A percentile compares a stretch with the other conserved stretches of the same genome.
These are phyloP conservation scores for Magnolia changhungtana DNA, from an alignment of 164 flowering plant species.

Conservation along the genomic window DNA sequence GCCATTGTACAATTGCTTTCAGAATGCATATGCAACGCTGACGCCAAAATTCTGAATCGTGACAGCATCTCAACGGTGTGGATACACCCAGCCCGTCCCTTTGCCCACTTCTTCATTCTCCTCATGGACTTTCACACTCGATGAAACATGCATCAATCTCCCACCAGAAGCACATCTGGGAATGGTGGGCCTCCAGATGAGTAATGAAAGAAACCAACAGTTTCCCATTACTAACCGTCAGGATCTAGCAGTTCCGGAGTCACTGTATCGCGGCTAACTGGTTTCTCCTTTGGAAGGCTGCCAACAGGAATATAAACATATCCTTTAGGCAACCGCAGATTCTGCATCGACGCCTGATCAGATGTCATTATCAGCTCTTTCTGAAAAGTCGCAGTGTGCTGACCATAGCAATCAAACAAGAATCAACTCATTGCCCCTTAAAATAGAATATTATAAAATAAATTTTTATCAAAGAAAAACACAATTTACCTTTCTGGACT, in stretches of 20 bases:
- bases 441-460: background rate
- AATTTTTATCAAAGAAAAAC: background rate
- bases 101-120: conserved; percentile 4
- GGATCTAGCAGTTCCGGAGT: conserved; percentile 36
- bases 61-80: conserved; percentile 4
- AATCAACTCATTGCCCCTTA: background rate
- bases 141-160: conserved; percentile 10
- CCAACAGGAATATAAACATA: conserved; percentile 77
- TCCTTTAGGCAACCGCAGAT: conserved; percentile 77
- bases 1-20: conserved; percentile 55
- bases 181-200: conserved; percentile 11
- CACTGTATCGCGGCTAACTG: conserved; percentile 26
- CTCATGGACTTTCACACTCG: conserved; percentile 6
- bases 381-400: conserved; percentile 69
- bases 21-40: conserved; percentile 52
- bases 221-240: conserved; percentile 33
- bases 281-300: conserved; percentile 63
- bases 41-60: conserved; percentile 30
- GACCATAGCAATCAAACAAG: conserved; percentile 13
- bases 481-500: conserved; percentile 50
- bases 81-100: conserved; percentile 10
- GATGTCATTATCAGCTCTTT: conserved; percentile 89
- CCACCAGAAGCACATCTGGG: conserved; percentile 15
- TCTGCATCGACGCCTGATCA: conserved; percentile 80
- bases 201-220: conserved; percentile 6